Evolutionary conservation across 2,329 filamentous ascomycete genomes (phyloP), one percentile per base, ranked within the genome.

Genomic region (Penicillium digitatum): DNA sequence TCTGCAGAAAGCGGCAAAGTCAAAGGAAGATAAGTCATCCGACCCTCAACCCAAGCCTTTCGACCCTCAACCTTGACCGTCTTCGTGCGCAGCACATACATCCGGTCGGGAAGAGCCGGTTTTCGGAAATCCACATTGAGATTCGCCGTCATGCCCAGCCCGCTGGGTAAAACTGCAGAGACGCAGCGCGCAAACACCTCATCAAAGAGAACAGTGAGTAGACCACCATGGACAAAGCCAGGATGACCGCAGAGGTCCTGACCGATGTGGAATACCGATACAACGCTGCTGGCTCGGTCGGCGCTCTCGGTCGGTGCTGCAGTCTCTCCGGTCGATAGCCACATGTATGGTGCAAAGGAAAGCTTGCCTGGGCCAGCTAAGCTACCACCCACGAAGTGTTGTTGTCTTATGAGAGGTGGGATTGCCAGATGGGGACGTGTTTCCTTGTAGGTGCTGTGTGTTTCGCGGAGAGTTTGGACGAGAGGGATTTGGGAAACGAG

Each of bases 341-440:
- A 72, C 60, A 71, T 67, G 35, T 91, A 81, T 1, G 92, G 90
- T 3, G 91, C 89, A 0, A 95, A 86, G 1, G 83, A 82, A 59
- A 97, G 82, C 71, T 84, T 87, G 24, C 85, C 84, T 0, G 85
- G 79, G 0, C 90, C 91, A 34, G 87, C 69, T 16, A 97, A 79
- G 22, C 87, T 87, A 5, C 89, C 89, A 24, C 82, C 90, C 0
- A 91, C 96, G 54, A 97, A 80, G 72, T 88, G 95, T 66, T 88
- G 83, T 2, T 78, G 76, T 26, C 87, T 82, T 69, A 89, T 82
- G 1, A 80, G 72, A 6, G 80, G 76, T 0, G 90, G 88, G 69
- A 96, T 88, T 72, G 91, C 90, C 69, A 95, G 79, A 69, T 95
- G 90, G 3, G 92, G 92, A 24, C 92, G 82, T 29, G 87, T 86